phyloP scores from a whole-genome alignment of 1,139 yeast species.

The Debaryomycetaceae sp. region DNA sequence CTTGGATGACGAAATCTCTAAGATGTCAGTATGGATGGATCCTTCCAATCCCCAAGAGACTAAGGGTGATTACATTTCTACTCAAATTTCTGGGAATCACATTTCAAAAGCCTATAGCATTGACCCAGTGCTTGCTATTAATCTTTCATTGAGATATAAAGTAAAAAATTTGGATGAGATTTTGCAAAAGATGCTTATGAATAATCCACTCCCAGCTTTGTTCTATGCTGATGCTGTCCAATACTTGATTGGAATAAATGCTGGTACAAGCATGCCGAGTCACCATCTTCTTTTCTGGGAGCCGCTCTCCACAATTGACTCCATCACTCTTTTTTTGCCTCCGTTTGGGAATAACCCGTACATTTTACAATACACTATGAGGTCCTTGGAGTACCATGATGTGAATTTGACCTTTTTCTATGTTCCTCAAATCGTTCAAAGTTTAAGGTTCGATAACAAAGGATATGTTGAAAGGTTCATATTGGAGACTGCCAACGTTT shows the following conservation, averaged over 20 bases:
- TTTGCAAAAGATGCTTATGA: constrained; percentile 45
- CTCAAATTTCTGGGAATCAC: constrained; percentile 32
- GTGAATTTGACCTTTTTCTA: constrained; percentile 89
- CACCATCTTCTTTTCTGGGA: constrained; percentile 66
- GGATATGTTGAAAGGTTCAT: constrained; percentile 90
- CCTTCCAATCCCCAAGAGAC: constrained; percentile 54
- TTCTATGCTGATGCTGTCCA: constrained; percentile 64
- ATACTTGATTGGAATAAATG: constrained; percentile 48
- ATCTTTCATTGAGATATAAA: constrained; percentile 59
- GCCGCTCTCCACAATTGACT: constrained; percentile 77
- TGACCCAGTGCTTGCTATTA: constrained; percentile 73
- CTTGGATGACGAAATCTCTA: constrained; percentile 71
- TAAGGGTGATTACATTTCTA: constrained; percentile 32
- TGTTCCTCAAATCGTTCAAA: constrained; percentile 96
- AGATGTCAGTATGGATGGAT: constrained; percentile 74
- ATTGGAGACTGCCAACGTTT: constrained; percentile 86
- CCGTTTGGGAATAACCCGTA: constrained; percentile 65
- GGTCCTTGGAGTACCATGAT: constrained; percentile 85
- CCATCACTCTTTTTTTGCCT: constrained; percentile 82
- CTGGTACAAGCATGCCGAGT: constrained; percentile 36
- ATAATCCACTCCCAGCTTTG: constrained; percentile 61
- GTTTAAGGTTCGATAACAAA: constrained; percentile 71
- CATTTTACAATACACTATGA: constrained; percentile 82
- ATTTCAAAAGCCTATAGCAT: constrained; percentile 56
- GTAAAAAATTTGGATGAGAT: constrained; percentile 39